These are phyloP conservation scores for Niveomyces coronatus DNA, from an alignment of 2,329 filamentous ascomycete genomes.

Conservation along the genomic window DNA sequence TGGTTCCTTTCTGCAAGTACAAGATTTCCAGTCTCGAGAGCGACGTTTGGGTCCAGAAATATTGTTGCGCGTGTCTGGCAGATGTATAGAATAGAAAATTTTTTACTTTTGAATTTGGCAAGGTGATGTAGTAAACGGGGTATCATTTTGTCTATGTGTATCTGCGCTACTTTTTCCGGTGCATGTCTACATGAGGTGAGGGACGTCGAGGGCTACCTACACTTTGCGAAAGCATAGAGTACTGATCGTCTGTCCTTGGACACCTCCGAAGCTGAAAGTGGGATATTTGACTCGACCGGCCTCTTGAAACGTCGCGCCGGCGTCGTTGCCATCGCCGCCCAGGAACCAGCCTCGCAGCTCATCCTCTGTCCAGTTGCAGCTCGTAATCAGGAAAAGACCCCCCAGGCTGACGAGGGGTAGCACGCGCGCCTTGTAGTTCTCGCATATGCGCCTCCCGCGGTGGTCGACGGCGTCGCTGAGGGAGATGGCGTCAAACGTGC, in stretches of 20 bases:
- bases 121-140: no score
- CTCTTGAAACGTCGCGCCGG: constrained; percentile 41
- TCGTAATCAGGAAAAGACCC: constrained; percentile 76
- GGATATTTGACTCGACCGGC: constrained; percentile 68
- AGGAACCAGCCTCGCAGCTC: constrained; percentile 78
- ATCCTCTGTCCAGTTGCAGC: constrained; percentile 94
- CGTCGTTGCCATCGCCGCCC: constrained; percentile 17
- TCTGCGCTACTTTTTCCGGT: neutral
- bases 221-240: constrained; percentile 65
- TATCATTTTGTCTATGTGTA: neutral
- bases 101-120: constrained; percentile 1
- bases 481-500: constrained; percentile 91
- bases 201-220: no score
- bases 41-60: constrained; percentile 2
- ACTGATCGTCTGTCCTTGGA: constrained; percentile 79
- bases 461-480: constrained; percentile 49
- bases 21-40: constrained; percentile 8
- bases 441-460: constrained; percentile 52
- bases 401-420: constrained; percentile 56
- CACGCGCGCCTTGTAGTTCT: constrained; percentile 64
- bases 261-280: constrained; percentile 80
- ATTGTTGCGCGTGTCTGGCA: neutral
- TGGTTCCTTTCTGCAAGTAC: constrained; percentile 5
- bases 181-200: no score
- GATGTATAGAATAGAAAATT: constrained; percentile 9